Evolutionary conservation across 257 asterid species (phyloP).

Genomic region (Solanum chilense): DNA sequence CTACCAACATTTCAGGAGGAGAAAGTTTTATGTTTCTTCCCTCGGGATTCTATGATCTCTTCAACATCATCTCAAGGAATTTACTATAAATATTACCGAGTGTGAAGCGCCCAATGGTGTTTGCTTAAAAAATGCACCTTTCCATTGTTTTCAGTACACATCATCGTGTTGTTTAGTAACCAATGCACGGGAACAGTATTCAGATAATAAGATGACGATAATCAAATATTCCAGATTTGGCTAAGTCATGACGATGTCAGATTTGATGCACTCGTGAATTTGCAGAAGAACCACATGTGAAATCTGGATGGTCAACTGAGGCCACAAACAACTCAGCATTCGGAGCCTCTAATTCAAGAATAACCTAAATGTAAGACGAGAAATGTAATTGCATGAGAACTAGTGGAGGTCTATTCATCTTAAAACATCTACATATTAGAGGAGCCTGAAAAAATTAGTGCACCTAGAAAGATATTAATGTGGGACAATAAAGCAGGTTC

Average conservation of each 20-base stretch:
- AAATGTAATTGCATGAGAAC: background rate
- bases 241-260: background rate
- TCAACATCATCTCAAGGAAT: background rate
- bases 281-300: slow-evolving; percentile 39
- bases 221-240: background rate
- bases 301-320: slow-evolving; percentile 56
- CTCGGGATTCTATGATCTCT: background rate
- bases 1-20: background rate
- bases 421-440: background rate
- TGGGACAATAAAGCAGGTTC: background rate
- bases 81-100: background rate
- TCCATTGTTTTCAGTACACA: background rate
- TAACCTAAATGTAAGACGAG: slow-evolving; percentile 32
- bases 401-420: background rate
- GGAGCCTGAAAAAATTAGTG: background rate
- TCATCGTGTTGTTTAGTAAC: background rate
- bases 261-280: slow-evolving; percentile 9
- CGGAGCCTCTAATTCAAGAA: slow-evolving; percentile 66
- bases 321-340: slow-evolving; percentile 36
- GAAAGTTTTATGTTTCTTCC: background rate
- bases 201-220: background rate
- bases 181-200: background rate
- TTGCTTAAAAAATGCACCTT: background rate
- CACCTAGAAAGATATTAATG: background rate
- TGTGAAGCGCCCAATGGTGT: background rate